A percentile compares a stretch with the other conserved stretches of the same genome.
phyloP scores from a whole-genome alignment of 2,329 filamentous ascomycete genomes.

The Ophiognomonia clavigignenti-juglandacearum region DNA sequence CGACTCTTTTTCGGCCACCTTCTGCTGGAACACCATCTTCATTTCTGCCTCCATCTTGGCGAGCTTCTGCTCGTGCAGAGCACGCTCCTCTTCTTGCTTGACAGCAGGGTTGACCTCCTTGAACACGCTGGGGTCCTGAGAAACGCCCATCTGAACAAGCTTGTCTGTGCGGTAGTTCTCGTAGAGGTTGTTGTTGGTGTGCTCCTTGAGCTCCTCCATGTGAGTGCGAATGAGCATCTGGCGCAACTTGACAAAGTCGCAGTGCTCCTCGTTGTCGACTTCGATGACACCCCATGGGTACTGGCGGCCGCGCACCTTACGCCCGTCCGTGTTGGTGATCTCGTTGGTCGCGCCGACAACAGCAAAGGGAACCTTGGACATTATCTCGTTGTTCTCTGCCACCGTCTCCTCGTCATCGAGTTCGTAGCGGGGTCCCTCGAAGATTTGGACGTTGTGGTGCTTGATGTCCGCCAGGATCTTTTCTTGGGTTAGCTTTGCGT shows the following conservation, averaged over 20 bases:
- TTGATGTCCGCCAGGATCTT: constrained; percentile 97
- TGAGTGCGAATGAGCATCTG: constrained; percentile 99
- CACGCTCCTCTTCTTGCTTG: constrained; percentile 99
- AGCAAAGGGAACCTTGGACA: constrained; percentile 99
- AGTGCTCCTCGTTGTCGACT: constrained; percentile 99
- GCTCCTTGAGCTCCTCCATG: constrained; percentile 99
- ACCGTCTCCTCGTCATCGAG: constrained; percentile 99
- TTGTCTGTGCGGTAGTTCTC: constrained; percentile 99
- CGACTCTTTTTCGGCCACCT: constrained; percentile 99
- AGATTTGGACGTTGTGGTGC: constrained; percentile 97
- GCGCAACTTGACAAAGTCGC: constrained; percentile 98
- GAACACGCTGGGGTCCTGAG: constrained; percentile 98
- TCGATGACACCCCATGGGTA: constrained; percentile 99
- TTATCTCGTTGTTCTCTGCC: constrained; percentile 99
- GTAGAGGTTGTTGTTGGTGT: constrained; percentile 98
- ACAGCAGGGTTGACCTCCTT: constrained; percentile 99
- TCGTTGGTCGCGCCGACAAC: constrained; percentile 96
- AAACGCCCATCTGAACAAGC: constrained; percentile 96
- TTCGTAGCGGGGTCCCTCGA: constrained; percentile 97
- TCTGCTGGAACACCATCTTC: constrained; percentile 99
- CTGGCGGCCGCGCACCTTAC: constrained; percentile 89
- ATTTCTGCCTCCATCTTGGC: constrained; percentile 99
- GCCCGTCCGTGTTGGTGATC: constrained; percentile 84
- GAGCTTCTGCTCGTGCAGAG: constrained; percentile 98
- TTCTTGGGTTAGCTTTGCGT: constrained; percentile 9